Conservation (phyloP, 2,329 filamentous ascomycete genomes). For the Plenodomus biglobosus region DNA sequence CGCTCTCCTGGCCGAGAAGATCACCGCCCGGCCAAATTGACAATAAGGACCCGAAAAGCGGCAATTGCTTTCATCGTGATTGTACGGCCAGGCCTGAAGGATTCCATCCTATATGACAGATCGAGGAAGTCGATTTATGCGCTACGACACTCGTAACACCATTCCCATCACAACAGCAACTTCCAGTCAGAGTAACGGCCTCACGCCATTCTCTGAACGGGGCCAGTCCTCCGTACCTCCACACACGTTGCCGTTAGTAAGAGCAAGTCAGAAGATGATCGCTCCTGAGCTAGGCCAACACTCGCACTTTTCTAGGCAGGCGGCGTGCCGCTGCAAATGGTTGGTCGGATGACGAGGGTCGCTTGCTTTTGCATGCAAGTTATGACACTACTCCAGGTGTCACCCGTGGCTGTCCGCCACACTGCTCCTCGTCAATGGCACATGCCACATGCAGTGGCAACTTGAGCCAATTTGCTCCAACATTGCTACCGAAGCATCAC, state of each 20-base stretch:
- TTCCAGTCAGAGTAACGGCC: background rate
- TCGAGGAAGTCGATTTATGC: background rate
- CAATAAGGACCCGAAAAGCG: background rate
- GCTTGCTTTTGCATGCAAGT: constrained; percentile 18
- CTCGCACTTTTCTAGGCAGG: constrained; percentile 16
- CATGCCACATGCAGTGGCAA: background rate
- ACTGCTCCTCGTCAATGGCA: background rate
- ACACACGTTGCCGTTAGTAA: constrained; percentile 7
- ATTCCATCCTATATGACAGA: background rate
- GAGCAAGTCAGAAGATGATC: constrained; percentile 9
- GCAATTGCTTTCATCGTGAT: background rate
- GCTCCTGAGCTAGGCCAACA: constrained; percentile 22
- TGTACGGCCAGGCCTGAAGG: background rate
- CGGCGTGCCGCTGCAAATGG: constrained; percentile 14
- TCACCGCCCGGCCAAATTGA: too few relatives aligned
- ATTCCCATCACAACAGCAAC: background rate
- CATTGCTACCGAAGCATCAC: background rate
- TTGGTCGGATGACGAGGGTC: constrained; percentile 23
- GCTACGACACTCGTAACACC: background rate
- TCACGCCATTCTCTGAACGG: constrained; percentile 8
- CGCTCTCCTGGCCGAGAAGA: background rate
- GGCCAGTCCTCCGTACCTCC: constrained; percentile 5
- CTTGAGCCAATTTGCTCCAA: background rate
- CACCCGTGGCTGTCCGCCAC: constrained; percentile 11
- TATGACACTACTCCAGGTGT: constrained; percentile 18